Percentiles rank a stretch among this genome's conserved stretches.
Conservation (phyloP, 768 basidiomycete genomes). For the Naganishia onofrii region DNA sequence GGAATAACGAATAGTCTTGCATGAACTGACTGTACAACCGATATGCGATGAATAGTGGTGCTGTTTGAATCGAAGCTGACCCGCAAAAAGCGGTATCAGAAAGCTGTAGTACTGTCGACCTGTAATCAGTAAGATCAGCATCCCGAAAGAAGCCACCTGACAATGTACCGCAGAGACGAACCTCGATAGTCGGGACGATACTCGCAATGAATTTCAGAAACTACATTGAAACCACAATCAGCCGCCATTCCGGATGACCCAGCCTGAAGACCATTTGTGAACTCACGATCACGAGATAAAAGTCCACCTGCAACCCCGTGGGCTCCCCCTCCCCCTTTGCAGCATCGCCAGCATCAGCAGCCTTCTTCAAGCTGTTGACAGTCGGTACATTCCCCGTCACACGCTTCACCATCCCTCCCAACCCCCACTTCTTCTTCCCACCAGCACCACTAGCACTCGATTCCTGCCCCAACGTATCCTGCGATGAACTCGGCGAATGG, state of each 20-base stretch:
- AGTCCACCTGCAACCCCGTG: conserved; percentile 89
- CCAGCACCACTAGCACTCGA: conserved; percentile 49
- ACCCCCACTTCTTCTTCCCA: conserved; percentile 69
- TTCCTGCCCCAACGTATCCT: conserved; percentile 49
- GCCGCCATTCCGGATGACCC: too few relatives aligned
- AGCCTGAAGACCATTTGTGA: too few relatives aligned
- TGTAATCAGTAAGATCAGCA: not conserved
- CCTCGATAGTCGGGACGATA: conserved; percentile 97
- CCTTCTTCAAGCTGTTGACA: conserved; percentile 23
- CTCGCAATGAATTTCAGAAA: conserved; percentile 99
- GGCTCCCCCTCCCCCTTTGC: conserved; percentile 65
- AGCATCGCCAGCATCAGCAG: conserved; percentile 51
- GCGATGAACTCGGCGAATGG: conserved; percentile 53
- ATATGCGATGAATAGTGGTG: too few relatives aligned
- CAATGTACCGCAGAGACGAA: conserved; percentile 50
- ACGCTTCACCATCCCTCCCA: conserved; percentile 63
- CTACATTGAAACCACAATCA: conserved; percentile 32
- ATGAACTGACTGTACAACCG: too few relatives aligned
- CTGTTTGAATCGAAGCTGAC: too few relatives aligned
- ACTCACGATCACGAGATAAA: conserved; percentile 76
- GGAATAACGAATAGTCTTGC: too few relatives aligned
- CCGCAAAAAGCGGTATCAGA: not conserved
- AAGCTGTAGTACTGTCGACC: conserved; percentile 7
- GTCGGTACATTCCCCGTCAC: conserved; percentile 58
- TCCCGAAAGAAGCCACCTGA: not conserved